phyloP scores from a whole-genome alignment of 2,329 filamentous ascomycete genomes.

The Penicillium palitans region DNA sequence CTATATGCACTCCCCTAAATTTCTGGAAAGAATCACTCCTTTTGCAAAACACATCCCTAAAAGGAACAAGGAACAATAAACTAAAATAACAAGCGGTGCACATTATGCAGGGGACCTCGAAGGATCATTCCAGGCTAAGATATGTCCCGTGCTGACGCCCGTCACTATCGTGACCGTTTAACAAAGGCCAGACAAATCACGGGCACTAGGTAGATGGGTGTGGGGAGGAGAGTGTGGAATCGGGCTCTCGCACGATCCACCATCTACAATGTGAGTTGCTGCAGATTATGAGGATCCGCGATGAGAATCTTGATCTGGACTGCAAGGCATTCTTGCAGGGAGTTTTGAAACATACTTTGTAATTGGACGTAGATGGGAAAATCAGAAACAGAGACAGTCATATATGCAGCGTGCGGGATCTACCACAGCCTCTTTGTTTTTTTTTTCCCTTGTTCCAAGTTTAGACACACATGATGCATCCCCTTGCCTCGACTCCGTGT shows the following conservation, averaged over 20 bases:
- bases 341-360: not conserved
- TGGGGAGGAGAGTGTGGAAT: not conserved
- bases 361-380: not conserved
- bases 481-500: not conserved
- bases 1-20: slow-evolving; percentile 4
- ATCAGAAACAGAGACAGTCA: not conserved
- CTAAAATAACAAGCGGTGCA: not conserved
- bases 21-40: slow-evolving; percentile 17
- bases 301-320: not conserved
- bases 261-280: not conserved
- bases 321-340: slow-evolving; percentile 3
- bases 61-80: slow-evolving; percentile 3
- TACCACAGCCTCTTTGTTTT: slow-evolving; percentile 1
- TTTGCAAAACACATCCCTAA: slow-evolving; percentile 6
- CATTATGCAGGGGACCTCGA: not conserved
- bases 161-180: slow-evolving; percentile 3
- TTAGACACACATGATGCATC: slow-evolving; percentile 5
- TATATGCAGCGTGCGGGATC: slow-evolving; percentile 2
- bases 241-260: not conserved
- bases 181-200: not conserved
- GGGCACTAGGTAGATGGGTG: not conserved
- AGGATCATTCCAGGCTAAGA: not conserved
- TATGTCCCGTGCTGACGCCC: slow-evolving; percentile 1
- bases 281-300: slow-evolving; percentile 5
- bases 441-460: slow-evolving; percentile 2